phyloP scores from a whole-genome alignment of 108 stramenopile species.

The Epithemia pelagica region DNA sequence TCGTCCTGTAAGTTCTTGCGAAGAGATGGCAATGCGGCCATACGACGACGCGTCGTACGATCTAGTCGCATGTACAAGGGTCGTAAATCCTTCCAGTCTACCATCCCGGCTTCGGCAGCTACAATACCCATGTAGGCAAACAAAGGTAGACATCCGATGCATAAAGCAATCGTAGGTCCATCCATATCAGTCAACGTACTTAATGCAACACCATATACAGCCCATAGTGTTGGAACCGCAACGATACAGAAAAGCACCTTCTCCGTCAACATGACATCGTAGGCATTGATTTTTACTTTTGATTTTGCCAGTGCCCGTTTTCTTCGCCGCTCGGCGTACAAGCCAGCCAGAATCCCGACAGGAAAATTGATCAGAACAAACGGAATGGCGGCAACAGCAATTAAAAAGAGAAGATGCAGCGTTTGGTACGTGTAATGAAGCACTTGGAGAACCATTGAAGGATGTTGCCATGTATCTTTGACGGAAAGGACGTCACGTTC shows the following conservation, averaged over 20 bases:
- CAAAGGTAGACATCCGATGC: constrained; percentile 77
- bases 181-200: constrained; percentile 66
- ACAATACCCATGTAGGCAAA: constrained; percentile 92
- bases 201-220: constrained; percentile 74
- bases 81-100: constrained; percentile 88
- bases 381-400: constrained; percentile 80
- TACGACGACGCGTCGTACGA: constrained; percentile 58
- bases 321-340: constrained; percentile 74
- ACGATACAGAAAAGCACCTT: constrained; percentile 93
- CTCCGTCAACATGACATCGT: constrained; percentile 94
- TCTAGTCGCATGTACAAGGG: constrained; percentile 74
- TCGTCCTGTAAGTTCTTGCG: constrained; percentile 62
- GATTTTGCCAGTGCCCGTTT: constrained; percentile 87
- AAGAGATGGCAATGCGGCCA: constrained; percentile 53
- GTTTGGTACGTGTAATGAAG: constrained; percentile 78
- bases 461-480: not conserved
- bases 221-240: constrained; percentile 91
- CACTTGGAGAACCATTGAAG: constrained; percentile 35
- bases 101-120: constrained; percentile 77
- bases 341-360: constrained; percentile 82
- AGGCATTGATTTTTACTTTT: constrained; percentile 88
- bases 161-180: constrained; percentile 70
- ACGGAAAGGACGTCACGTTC: constrained; percentile 39
- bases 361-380: constrained; percentile 88
- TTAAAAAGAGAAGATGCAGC: constrained; percentile 71